Evolutionary conservation across 2,329 filamentous ascomycete species (phyloP).

Genomic region (Neurospora sp.): DNA sequence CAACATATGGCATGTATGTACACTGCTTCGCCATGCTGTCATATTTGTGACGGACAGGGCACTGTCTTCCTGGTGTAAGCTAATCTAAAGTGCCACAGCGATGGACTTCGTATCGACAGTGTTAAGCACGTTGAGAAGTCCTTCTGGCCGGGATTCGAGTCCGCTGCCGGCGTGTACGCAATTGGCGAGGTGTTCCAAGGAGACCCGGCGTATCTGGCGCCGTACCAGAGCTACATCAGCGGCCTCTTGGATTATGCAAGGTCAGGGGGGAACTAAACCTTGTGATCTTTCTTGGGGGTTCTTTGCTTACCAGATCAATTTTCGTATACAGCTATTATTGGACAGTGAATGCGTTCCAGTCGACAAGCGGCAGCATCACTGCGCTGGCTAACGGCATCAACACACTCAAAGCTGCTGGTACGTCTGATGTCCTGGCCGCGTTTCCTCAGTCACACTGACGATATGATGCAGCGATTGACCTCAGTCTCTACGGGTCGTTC

Average conservation of each 20-base stretch:
- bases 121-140: conserved; percentile 36
- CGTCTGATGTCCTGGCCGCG: not conserved
- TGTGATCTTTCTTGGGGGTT: not conserved
- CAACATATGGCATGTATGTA: conserved; percentile 15
- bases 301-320: not conserved
- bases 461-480: conserved; percentile 19
- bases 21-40: not conserved
- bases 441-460: not conserved
- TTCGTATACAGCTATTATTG: conserved; percentile 17
- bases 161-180: conserved; percentile 36
- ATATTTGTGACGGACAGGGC: not conserved
- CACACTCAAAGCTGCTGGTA: conserved; percentile 13
- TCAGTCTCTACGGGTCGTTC: conserved; percentile 32
- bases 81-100: conserved; percentile 25
- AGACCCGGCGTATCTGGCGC: conserved; percentile 31
- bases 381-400: conserved; percentile 24
- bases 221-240: conserved; percentile 37
- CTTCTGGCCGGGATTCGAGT: conserved; percentile 36
- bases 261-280: conserved; percentile 16
- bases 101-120: conserved; percentile 41
- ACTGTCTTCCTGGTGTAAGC: not conserved
- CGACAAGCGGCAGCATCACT: conserved; percentile 23
- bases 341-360: conserved; percentile 20
- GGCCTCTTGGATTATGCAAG: conserved; percentile 42
- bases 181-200: conserved; percentile 42